Evolutionary conservation across 1,284 basidiomycete genomes (phyloP).

Genomic region (Volvariella surrecta): DNA sequence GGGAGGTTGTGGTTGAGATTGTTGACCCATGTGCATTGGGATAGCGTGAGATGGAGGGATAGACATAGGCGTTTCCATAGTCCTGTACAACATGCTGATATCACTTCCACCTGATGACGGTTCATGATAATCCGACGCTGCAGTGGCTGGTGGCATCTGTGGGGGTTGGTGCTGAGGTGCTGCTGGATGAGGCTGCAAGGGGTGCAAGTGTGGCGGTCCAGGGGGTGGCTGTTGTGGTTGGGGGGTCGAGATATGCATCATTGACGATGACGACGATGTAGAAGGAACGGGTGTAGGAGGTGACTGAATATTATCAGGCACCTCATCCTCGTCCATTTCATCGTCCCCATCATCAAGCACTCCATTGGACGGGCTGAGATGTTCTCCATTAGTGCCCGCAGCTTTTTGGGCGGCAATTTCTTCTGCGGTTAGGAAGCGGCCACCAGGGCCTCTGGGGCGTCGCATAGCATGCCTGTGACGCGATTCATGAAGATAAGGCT

Average conservation of each 20-base stretch:
- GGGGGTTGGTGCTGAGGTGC: constrained; percentile 11
- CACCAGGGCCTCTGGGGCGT: constrained; percentile 91
- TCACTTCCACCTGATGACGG: constrained; percentile 10
- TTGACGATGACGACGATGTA: constrained; percentile 7
- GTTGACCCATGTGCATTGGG: neutral
- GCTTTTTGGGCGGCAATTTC: constrained; percentile 79
- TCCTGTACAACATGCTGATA: too few relatives aligned
- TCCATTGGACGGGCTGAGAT: constrained; percentile 18
- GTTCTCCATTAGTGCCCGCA: constrained; percentile 17
- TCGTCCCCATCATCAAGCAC: constrained; percentile 23
- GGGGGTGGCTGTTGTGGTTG: constrained; percentile 11
- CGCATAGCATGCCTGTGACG: constrained; percentile 98
- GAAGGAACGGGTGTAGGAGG: constrained; percentile 17
- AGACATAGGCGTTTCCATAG: too few relatives aligned
- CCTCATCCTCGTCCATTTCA: constrained; percentile 27
- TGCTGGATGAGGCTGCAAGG: constrained; percentile 11
- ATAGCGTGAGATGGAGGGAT: neutral
- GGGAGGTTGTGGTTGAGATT: neutral
- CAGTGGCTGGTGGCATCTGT: constrained; percentile 13
- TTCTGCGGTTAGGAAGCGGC: constrained; percentile 91
- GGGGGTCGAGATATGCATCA: neutral
- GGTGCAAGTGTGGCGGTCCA: constrained; percentile 17
- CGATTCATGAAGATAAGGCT: constrained; percentile 97
- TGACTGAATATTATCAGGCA: constrained; percentile 14
- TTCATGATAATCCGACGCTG: constrained; percentile 6